These are phyloP conservation scores for Debaryomycetaceae sp. DNA, from an alignment of 1,139 yeast genomes.

Conservation along the genomic window DNA sequence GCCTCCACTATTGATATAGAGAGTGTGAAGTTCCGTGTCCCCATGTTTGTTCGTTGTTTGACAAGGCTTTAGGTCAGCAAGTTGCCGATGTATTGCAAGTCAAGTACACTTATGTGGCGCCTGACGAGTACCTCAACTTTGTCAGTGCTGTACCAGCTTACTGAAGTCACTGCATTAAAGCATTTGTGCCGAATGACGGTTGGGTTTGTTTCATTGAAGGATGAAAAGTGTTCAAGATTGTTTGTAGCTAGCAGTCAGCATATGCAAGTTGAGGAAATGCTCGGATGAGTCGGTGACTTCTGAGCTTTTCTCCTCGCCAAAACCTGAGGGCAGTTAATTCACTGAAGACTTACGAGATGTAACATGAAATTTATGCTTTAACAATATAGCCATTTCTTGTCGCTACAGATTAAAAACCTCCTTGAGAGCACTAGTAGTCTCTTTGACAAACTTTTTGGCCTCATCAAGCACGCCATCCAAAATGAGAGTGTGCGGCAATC, in stretches of 20 bases:
- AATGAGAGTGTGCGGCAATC: constrained; percentile 46
- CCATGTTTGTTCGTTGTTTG: constrained; percentile 35
- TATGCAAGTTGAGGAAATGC: no score
- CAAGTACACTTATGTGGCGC: constrained; percentile 21
- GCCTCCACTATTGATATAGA: constrained; percentile 26
- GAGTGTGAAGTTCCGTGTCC: constrained; percentile 29
- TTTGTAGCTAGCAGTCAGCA: no score
- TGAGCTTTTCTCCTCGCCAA: no score
- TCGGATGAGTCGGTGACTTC: no score
- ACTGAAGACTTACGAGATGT: no score
- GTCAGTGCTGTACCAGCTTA: constrained; percentile 7
- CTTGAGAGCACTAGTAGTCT: constrained; percentile 25
- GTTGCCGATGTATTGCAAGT: constrained; percentile 34
- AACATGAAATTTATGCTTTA: no score
- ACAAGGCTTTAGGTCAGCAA: constrained; percentile 25
- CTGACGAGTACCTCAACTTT: constrained; percentile 21
- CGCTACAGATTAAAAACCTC: constrained; percentile 18
- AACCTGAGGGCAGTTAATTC: no score
- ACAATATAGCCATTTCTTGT: no score
- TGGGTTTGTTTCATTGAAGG: no score
- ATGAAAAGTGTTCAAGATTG: no score
- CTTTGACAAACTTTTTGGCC: constrained; percentile 33
- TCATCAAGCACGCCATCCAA: constrained; percentile 41
- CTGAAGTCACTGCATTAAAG: no score
- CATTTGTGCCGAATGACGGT: no score